Conservation (phyloP, 352 stramenopile genomes). For the Globisporangium megalacanthum region DNA sequence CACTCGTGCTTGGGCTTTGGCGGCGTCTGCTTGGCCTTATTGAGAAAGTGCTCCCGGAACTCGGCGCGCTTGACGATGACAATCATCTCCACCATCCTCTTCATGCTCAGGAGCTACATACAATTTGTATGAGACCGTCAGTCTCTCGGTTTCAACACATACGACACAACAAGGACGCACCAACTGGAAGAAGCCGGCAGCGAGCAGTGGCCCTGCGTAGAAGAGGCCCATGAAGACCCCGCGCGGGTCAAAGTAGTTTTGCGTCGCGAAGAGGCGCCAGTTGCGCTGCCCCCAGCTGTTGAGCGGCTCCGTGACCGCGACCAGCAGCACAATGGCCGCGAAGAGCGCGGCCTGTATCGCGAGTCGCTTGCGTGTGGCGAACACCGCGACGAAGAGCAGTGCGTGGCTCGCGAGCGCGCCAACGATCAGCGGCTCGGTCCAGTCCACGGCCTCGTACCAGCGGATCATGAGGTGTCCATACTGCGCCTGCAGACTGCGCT, state of each 20-base stretch:
- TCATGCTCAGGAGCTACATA: constrained; percentile 65
- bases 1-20: constrained; percentile 40
- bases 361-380: constrained; percentile 53
- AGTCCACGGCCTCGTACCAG: constrained; percentile 83
- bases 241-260: constrained; percentile 78
- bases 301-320: constrained; percentile 50
- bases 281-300: constrained; percentile 58
- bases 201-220: constrained; percentile 67
- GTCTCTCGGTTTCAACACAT: background rate
- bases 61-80: constrained; percentile 73
- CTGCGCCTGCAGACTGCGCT: constrained; percentile 63
- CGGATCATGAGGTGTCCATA: constrained; percentile 71
- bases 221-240: constrained; percentile 85
- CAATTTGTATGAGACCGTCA: background rate
- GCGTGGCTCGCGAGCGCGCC: constrained; percentile 52
- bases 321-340: constrained; percentile 47
- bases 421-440: constrained; percentile 66
- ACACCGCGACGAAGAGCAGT: constrained; percentile 43
- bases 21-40: constrained; percentile 26
- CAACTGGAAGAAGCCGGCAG: constrained; percentile 73
- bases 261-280: constrained; percentile 62
- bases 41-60: constrained; percentile 36
- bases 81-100: constrained; percentile 75
- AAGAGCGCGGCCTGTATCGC: constrained; percentile 61
- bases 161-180: constrained; percentile 15